phyloP scores from a whole-genome alignment of 805 yeast genomes.

The Candida corydali region DNA sequence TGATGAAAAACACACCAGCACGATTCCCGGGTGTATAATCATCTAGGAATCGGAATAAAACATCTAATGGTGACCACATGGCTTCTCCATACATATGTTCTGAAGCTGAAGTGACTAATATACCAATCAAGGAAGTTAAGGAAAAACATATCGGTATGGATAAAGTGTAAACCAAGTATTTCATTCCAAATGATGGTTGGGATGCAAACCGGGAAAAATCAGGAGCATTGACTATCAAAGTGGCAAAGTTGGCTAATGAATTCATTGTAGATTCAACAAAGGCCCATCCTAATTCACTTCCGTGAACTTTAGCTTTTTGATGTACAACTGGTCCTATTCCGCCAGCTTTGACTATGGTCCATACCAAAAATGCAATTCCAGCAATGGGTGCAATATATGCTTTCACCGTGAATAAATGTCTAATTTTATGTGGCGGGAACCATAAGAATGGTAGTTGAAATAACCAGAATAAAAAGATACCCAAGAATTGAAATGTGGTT shows the following conservation, averaged over 20 bases:
- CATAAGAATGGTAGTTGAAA: conserved; percentile 75
- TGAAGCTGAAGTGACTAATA: conserved; percentile 78
- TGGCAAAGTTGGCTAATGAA: conserved; percentile 80
- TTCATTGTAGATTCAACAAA: conserved; percentile 76
- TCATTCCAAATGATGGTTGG: conserved; percentile 34
- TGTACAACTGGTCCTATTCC: conserved; percentile 74
- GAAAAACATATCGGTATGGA: conserved; percentile 78
- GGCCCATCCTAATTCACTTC: conserved; percentile 75
- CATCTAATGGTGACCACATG: conserved; percentile 83
- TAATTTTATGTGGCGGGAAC: conserved; percentile 75
- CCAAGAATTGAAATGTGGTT: conserved; percentile 67
- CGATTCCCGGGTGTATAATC: conserved; percentile 36
- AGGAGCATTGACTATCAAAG: conserved; percentile 81
- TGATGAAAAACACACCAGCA: conserved; percentile 40
- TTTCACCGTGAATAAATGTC: conserved; percentile 81
- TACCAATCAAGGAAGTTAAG: conserved; percentile 79
- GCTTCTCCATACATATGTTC: conserved; percentile 61
- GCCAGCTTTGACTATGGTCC: conserved; percentile 78
- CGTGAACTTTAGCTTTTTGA: conserved; percentile 45
- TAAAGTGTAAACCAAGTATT: conserved; percentile 43
- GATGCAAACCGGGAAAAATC: conserved; percentile 84
- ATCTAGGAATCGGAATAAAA: conserved; percentile 58
- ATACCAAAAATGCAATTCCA: conserved; percentile 75
- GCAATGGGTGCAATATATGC: conserved; percentile 78
- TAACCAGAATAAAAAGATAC: conserved; percentile 81